Percentiles rank a stretch among this genome's conserved stretches.
Evolutionary conservation across 1,284 basidiomycete species (phyloP).

Genomic region (Trichosporon faecale): DNA sequence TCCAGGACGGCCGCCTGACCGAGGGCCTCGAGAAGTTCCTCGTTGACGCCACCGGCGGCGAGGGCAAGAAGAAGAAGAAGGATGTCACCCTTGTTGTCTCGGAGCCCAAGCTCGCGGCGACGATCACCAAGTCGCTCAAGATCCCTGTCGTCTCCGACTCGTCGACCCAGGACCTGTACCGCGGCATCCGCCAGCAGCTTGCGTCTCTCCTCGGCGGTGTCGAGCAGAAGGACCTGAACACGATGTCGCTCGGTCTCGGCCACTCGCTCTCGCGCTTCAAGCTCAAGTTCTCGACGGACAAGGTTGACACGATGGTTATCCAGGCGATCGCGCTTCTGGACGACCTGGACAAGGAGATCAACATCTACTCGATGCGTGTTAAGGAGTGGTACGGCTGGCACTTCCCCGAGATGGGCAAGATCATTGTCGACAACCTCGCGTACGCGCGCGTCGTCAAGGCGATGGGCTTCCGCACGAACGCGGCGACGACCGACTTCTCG

Average conservation of each 20-base stretch:
- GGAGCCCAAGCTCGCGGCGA: constrained; percentile 80
- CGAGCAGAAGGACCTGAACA: constrained; percentile 92
- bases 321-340: constrained; percentile 98
- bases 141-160: constrained; percentile 76
- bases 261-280: constrained; percentile 97
- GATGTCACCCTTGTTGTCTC: constrained; percentile 82
- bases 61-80: constrained; percentile 50
- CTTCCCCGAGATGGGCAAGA: constrained; percentile 99
- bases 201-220: constrained; percentile 80
- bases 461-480: constrained; percentile 96
- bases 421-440: constrained; percentile 92
- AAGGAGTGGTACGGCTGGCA: constrained; percentile 99
- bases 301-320: constrained; percentile 99
- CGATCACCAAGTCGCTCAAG: constrained; percentile 89
- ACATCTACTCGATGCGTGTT: constrained; percentile 98
- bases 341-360: constrained; percentile 98
- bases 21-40: constrained; percentile 93
- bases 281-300: constrained; percentile 98
- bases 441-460: constrained; percentile 86
- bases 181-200: constrained; percentile 89
- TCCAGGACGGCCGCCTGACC: constrained; percentile 88
- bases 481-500: constrained; percentile 77
- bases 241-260: constrained; percentile 95
- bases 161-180: constrained; percentile 78
- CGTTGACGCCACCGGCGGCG: constrained; percentile 70